Base-by-base conservation (phyloP, 2,329 filamentous ascomycete genomes). In the Helotiales sp. region DNA sequence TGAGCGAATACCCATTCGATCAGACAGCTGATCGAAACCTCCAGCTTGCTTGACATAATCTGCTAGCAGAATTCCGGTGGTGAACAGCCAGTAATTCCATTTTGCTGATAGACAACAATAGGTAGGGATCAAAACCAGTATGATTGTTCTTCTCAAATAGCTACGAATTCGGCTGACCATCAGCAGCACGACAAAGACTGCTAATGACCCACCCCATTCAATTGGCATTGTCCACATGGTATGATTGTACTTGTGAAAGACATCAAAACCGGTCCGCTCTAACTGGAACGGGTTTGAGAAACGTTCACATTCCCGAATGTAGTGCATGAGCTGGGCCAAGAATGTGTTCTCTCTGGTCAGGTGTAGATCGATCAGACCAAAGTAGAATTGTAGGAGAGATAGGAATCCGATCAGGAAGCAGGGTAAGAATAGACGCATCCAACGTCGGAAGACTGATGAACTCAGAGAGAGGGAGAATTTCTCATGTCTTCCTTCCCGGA, bases 51-150 rank as follows among this genome's bases (percentile, higher is more conserved):
- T 45, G 37, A 64, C 50, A 54, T 64, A 64, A 24, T 64, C 61
- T 0, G 61, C 61, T 15, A 64, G 61, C 28, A 64, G 52, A 15
- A 64, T 55, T 26, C 61, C 61, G 0, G 61, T 64, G 6, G 61
- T 64, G 50, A 64, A 64, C 15, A 64, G 61, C 61, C 61, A 64
- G 28, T 64, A 64, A 22, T 64, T 64, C 61, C 61, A 64, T 34
- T 64, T 43, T 15, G 61, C 61, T 11, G 61, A 57, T 24, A 64
- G 50, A 49, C 50, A 64, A 54, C 22, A 64, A 28, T 64, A 64
- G 17, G 43, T 26, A 6, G 61, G 61, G 15, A 64, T 40, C 4
- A 45, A 20, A 15, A 26, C 26, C 28, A 64, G 34, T 26, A 64
- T 49, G 5, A 64, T 49, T 8, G 61, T 58, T 55, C 61, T 24